These are phyloP conservation scores for Sindora glabra DNA, from an alignment of 306 rosid genomes.

Conservation along the genomic window DNA sequence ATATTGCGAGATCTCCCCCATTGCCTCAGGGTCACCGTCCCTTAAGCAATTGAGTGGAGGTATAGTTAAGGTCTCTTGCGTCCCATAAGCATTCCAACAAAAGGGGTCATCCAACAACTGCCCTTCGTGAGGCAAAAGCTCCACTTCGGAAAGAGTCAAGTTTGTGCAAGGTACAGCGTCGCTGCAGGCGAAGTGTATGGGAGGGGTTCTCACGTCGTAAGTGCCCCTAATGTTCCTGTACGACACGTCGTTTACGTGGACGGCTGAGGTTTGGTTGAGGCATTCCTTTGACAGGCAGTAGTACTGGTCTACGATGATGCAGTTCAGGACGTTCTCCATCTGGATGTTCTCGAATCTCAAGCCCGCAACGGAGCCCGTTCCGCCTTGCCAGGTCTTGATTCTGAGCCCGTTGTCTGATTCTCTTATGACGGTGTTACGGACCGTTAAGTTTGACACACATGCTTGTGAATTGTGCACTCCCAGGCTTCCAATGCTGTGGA, in stretches of 20 bases:
- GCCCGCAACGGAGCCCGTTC: constrained; percentile 61
- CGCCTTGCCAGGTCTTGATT: constrained; percentile 99
- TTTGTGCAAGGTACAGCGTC: constrained; percentile 83
- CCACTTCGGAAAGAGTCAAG: constrained; percentile 75
- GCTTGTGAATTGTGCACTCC: constrained; percentile 84
- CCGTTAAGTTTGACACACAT: constrained; percentile 85
- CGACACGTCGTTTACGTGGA: constrained; percentile 51
- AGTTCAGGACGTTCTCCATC: constrained; percentile 82
- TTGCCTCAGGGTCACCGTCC: constrained; percentile 53
- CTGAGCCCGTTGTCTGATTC: constrained; percentile 88
- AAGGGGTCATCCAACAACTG: constrained; percentile 71
- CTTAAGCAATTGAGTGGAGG: constrained; percentile 85
- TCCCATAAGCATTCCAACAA: constrained; percentile 95
- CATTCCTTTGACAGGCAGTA: constrained; percentile 75
- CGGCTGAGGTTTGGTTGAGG: constrained; percentile 70
- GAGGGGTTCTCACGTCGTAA: constrained; percentile 76
- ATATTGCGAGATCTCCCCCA: constrained; percentile 34
- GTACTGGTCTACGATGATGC: constrained; percentile 80
- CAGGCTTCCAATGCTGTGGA: constrained; percentile 87
- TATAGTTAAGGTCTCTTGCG: constrained; percentile 62
- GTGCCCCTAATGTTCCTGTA: constrained; percentile 82
- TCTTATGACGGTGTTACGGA: constrained; percentile 43
- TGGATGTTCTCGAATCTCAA: constrained; percentile 62
- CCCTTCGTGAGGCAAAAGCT: constrained; percentile 75
- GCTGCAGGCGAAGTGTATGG: constrained; percentile 92